Percentiles rank a stretch among this genome's conserved stretches.
phyloP scores from a whole-genome alignment of 73 alveolate genomes.

The Diophrys sp. region DNA sequence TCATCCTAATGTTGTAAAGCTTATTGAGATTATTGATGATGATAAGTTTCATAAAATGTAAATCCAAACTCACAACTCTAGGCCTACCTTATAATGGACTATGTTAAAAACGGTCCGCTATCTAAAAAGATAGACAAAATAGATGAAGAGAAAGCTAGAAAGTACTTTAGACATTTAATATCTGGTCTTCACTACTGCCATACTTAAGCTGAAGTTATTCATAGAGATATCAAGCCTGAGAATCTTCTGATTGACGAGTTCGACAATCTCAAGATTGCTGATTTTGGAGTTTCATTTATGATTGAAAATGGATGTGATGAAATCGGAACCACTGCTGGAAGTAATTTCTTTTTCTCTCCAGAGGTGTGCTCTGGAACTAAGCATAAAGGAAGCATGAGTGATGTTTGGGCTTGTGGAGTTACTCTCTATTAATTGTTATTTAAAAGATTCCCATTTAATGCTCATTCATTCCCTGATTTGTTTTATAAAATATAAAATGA shows the following conservation, averaged over 20 bases:
- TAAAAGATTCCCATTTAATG: conserved; percentile 38
- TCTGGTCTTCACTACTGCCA: conserved; percentile 64
- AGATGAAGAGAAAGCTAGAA: conserved; percentile 24
- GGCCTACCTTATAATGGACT: conserved; percentile 9
- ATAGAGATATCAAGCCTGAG: conserved; percentile 92
- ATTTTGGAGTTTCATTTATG: conserved; percentile 69
- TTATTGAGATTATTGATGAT: conserved; percentile 6
- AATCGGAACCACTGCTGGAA: conserved; percentile 48
- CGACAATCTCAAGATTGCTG: conserved; percentile 73
- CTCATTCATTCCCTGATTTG: conserved; percentile 28
- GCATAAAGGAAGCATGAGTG: conserved; percentile 44
- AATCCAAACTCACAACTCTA: no score
- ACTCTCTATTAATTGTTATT: conserved; percentile 40
- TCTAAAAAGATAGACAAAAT: not conserved
- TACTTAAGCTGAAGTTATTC: conserved; percentile 58
- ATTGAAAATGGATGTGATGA: conserved; percentile 52
- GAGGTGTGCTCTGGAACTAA: conserved; percentile 45
- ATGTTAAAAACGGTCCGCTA: conserved; percentile 7
- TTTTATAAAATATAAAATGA: conserved; percentile 26
- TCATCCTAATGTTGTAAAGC: conserved; percentile 7
- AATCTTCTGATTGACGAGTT: conserved; percentile 70
- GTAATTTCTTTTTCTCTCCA: conserved; percentile 45
- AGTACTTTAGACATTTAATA: conserved; percentile 63
- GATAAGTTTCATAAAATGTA: conserved; percentile 5
- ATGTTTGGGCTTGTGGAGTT: conserved; percentile 60